These are phyloP conservation scores for Lyophyllum shimeji DNA, from an alignment of 768 basidiomycete species.

Conservation along the genomic window DNA sequence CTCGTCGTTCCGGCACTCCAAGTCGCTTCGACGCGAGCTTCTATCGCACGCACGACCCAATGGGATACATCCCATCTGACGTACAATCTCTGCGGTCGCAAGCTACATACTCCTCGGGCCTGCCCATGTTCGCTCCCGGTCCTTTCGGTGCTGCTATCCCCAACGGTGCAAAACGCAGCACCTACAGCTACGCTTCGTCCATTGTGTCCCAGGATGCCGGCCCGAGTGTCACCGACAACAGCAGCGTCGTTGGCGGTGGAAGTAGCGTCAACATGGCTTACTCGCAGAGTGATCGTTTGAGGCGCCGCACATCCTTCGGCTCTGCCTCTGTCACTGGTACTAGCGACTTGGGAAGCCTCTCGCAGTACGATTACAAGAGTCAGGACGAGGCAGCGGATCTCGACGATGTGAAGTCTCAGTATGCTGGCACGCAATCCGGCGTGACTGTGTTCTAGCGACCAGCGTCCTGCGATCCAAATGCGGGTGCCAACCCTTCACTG, in stretches of 20 bases:
- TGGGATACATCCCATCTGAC: constrained; percentile 93
- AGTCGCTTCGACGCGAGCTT: constrained; percentile 95
- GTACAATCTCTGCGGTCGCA: constrained; percentile 96
- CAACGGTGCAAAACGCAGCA: constrained; percentile 70
- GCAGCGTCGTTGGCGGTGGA: constrained; percentile 60
- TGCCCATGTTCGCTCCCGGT: constrained; percentile 79
- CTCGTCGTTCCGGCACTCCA: constrained; percentile 81
- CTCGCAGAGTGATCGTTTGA: constrained; percentile 88
- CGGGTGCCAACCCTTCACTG: constrained; percentile 6
- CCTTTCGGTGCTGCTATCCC: constrained; percentile 70
- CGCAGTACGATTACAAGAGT: constrained; percentile 83
- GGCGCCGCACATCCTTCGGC: constrained; percentile 72
- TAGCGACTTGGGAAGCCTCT: constrained; percentile 78
- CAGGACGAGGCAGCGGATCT: constrained; percentile 79
- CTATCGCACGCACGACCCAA: constrained; percentile 92
- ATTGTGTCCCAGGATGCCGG: constrained; percentile 92
- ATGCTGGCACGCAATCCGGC: constrained; percentile 81
- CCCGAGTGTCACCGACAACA: constrained; percentile 55
- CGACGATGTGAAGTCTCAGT: constrained; percentile 90
- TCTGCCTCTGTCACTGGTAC: constrained; percentile 68
- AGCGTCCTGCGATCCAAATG: constrained; percentile 1
- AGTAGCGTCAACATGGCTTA: constrained; percentile 67
- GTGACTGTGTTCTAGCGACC: constrained; percentile 71
- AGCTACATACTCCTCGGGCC: constrained; percentile 90
- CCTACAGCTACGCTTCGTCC: constrained; percentile 85